Evolutionary conservation across 1,284 basidiomycete species (phyloP).

Genomic region (Cryptococcus sp.): DNA sequence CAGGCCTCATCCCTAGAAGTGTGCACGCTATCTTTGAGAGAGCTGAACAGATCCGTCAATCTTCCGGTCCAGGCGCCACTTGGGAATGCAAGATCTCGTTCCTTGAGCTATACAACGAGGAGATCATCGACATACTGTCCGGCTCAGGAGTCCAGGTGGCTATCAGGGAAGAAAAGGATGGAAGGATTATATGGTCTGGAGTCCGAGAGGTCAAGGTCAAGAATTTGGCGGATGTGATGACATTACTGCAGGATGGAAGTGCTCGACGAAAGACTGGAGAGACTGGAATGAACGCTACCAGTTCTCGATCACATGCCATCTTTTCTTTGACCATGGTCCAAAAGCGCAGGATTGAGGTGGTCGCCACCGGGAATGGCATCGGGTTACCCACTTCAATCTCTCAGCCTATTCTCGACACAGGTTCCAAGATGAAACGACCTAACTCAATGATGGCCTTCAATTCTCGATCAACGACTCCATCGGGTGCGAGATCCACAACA

Average conservation of each 20-base stretch:
- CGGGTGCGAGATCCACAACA: slow-evolving; percentile 6
- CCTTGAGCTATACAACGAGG: slow-evolving; percentile 98
- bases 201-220: slow-evolving; percentile 84
- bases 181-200: slow-evolving; percentile 95
- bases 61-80: slow-evolving; percentile 66
- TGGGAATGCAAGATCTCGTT: slow-evolving; percentile 59
- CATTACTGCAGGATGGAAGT: slow-evolving; percentile 79
- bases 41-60: slow-evolving; percentile 69
- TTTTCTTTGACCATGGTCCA: slow-evolving; percentile 93
- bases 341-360: slow-evolving; percentile 31
- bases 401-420: slow-evolving; percentile 8
- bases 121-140: slow-evolving; percentile 82
- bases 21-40: slow-evolving; percentile 84
- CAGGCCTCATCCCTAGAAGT: slow-evolving; percentile 89
- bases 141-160: slow-evolving; percentile 74
- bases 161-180: slow-evolving; percentile 94
- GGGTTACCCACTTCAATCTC: slow-evolving; percentile 13
- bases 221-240: slow-evolving; percentile 84
- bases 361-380: not conserved
- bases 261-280: slow-evolving; percentile 89
- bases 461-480: slow-evolving; percentile 18
- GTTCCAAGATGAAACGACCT: slow-evolving; percentile 23
- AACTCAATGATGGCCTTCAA: slow-evolving; percentile 27
- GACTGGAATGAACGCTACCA: slow-evolving; percentile 98
- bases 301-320: slow-evolving; percentile 96